Percentiles rank a stretch among this genome's conserved stretches.
Conservation (phyloP, 345 rosid species). For the Lepidium sativum region DNA sequence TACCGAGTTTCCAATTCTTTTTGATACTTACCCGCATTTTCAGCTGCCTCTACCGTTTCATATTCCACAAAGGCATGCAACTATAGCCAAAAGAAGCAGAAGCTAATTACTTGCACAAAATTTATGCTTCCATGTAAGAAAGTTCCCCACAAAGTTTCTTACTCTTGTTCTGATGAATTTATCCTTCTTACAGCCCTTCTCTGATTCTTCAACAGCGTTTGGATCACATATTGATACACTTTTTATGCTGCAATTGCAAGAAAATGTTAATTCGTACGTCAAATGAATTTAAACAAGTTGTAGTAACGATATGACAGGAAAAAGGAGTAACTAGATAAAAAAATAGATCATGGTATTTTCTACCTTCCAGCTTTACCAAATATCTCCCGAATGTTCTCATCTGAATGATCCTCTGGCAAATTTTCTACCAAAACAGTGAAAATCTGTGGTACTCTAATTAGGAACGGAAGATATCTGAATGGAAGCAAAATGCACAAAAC, state of each 20-base stretch:
- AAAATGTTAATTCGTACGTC: neutral
- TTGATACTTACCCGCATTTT: conserved; percentile 74
- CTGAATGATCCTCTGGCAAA: conserved; percentile 81
- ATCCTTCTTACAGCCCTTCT: conserved; percentile 47
- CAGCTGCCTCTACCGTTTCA: conserved; percentile 76
- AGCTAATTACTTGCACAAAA: neutral
- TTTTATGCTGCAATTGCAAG: conserved; percentile 42
- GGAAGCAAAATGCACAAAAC: neutral
- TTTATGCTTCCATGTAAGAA: neutral
- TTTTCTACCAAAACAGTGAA: conserved; percentile 90
- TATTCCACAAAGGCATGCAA: conserved; percentile 83
- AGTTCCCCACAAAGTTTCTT: conserved; percentile 15
- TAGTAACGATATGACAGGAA: neutral
- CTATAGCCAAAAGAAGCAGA: conserved; percentile 33
- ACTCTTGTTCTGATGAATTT: conserved; percentile 53
- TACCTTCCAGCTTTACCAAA: conserved; percentile 84
- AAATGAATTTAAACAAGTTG: conserved; percentile 2
- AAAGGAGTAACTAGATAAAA: neutral
- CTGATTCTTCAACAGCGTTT: conserved; percentile 46
- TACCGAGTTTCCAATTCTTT: neutral
- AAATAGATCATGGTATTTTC: neutral
- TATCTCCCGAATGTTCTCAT: conserved; percentile 49
- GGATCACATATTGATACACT: conserved; percentile 49
- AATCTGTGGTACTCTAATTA: conserved; percentile 39
- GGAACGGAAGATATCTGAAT: neutral